Conservation (phyloP, 192 early-diverging fungal species). For the Mycoemilia scoparia region DNA sequence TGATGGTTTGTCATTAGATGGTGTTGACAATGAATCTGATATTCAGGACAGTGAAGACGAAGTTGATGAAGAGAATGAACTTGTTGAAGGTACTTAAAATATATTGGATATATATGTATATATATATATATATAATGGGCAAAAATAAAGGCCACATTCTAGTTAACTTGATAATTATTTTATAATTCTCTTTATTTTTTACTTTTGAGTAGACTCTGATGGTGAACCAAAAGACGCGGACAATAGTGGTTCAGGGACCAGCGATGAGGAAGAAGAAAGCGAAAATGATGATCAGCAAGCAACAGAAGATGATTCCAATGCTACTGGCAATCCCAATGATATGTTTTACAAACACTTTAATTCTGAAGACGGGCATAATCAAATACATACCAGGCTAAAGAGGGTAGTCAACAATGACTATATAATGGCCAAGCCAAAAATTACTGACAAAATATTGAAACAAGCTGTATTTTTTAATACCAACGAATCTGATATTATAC, state of each 20-base stretch:
- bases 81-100: too few relatives aligned
- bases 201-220: too few relatives aligned
- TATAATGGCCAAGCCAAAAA: background rate
- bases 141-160: too few relatives aligned
- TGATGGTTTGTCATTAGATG: constrained; percentile 8
- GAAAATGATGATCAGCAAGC: background rate
- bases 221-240: too few relatives aligned
- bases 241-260: too few relatives aligned
- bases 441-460: constrained; percentile 7
- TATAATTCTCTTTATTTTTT: too few relatives aligned
- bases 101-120: too few relatives aligned
- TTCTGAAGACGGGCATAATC: constrained; percentile 13
- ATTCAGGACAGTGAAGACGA: constrained; percentile 22
- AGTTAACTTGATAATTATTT: too few relatives aligned
- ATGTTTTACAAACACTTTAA: constrained; percentile 1
- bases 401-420: background rate
- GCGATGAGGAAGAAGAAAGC: constrained; percentile 22
- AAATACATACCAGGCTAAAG: constrained; percentile 2
- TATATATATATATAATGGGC: too few relatives aligned
- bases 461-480: constrained; percentile 7
- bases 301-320: background rate
- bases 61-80: background rate
- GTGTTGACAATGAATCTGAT: constrained; percentile 19
- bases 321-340: background rate
- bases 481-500: constrained; percentile 3